Evolutionary conservation across 352 stramenopile species (phyloP).

Genomic region (Thraustochytrium sp.): DNA sequence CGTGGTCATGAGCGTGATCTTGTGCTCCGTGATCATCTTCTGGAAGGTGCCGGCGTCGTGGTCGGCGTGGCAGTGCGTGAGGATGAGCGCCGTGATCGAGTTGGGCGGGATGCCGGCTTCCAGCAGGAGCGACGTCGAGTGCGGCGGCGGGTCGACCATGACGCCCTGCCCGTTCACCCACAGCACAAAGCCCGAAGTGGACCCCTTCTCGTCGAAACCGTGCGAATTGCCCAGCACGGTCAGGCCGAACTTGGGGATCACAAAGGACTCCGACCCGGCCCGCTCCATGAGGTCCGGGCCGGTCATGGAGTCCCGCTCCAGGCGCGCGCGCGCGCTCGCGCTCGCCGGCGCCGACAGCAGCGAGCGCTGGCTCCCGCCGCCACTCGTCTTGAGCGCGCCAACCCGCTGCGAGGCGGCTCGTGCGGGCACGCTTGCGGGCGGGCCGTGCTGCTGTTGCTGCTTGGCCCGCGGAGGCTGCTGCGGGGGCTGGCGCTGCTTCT

Average conservation of each 20-base stretch:
- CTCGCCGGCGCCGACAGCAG: background rate
- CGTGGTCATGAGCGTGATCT: conserved; percentile 87
- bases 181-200: conserved; percentile 88
- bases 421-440: too few species aligned
- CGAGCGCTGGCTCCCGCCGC: background rate
- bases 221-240: conserved; percentile 91
- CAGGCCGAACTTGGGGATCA: conserved; percentile 85
- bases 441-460: too few species aligned
- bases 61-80: conserved; percentile 92
- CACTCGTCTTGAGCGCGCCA: background rate
- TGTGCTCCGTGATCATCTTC: conserved; percentile 88
- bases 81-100: conserved; percentile 89
- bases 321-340: background rate
- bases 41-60: conserved; percentile 93
- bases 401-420: background rate
- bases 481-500: too few species aligned
- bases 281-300: too few species aligned
- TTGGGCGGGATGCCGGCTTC: conserved; percentile 75
- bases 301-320: too few species aligned
- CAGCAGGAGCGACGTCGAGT: conserved; percentile 72
- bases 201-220: conserved; percentile 86
- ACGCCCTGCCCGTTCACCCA: conserved; percentile 92
- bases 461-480: too few species aligned
- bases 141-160: conserved; percentile 93
- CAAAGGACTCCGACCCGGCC: background rate